Percentiles rank a stretch among this genome's conserved stretches.
phyloP scores from a whole-genome alignment of 73 alveolate genomes.

The Paramecium sonneborni region DNA sequence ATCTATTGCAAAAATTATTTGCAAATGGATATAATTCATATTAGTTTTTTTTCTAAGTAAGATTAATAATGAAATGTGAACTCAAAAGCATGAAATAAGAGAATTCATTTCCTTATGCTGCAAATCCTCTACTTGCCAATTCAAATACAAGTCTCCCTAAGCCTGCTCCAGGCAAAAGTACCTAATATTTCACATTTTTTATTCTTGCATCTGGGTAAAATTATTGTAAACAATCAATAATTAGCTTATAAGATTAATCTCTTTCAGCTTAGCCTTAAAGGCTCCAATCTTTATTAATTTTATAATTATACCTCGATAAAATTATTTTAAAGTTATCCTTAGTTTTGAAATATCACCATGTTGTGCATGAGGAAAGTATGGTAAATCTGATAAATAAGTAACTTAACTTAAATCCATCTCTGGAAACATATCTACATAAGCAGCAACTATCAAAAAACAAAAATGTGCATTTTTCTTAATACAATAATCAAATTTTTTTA shows the following conservation, averaged over 20 bases:
- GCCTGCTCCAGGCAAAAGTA: conserved; percentile 98
- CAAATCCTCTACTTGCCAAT: conserved; percentile 93
- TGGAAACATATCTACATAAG: conserved; percentile 45
- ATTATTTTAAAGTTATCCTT: conserved; percentile 87
- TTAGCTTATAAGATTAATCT: conserved; percentile 78
- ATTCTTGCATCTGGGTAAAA: conserved; percentile 62
- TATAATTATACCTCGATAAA: conserved; percentile 73
- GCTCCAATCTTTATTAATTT: conserved; percentile 86
- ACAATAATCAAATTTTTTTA: conserved; percentile 31
- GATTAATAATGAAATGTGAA: conserved; percentile 85
- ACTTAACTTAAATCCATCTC: conserved; percentile 51
- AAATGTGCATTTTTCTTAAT: conserved; percentile 50
- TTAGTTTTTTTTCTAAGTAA: conserved; percentile 77
- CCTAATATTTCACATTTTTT: conserved; percentile 57
- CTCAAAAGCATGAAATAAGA: conserved; percentile 96
- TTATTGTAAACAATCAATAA: conserved; percentile 72
- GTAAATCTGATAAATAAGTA: conserved; percentile 28
- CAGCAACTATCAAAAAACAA: conserved; percentile 53
- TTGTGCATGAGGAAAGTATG: conserved; percentile 37
- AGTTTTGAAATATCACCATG: conserved; percentile 68
- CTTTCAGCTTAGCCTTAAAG: conserved; percentile 84
- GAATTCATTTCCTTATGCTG: conserved; percentile 97
- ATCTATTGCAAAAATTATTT: conserved; percentile 82
- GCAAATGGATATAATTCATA: conserved; percentile 86
- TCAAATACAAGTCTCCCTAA: conserved; percentile 96